These are phyloP conservation scores for Ophiostoma himal-ulmi DNA, from an alignment of 2,329 filamentous ascomycete species.

Conservation along the genomic window DNA sequence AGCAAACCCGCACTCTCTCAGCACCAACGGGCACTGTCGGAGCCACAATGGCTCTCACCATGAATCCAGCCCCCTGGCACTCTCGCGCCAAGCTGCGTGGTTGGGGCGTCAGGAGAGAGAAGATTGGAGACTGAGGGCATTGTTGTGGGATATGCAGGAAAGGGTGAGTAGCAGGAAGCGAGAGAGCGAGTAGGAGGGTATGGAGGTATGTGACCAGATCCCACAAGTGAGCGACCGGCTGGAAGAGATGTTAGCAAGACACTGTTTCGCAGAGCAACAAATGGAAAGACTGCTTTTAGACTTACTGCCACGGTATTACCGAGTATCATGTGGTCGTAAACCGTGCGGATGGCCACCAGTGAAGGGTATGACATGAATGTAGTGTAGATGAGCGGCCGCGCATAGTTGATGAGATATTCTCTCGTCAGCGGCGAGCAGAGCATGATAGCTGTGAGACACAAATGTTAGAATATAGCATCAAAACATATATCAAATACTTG, in stretches of 20 bases:
- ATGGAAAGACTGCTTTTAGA: not conserved
- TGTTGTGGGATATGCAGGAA: not conserved
- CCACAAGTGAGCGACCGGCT: not conserved
- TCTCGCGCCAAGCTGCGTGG: constrained; percentile 54
- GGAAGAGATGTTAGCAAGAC: not conserved
- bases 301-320: constrained; percentile 45
- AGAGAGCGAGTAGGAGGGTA: not conserved
- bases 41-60: constrained; percentile 60
- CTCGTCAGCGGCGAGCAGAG: constrained; percentile 48
- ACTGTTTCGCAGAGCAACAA: too few species aligned
- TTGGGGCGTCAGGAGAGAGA: constrained; percentile 41
- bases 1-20: constrained; percentile 54
- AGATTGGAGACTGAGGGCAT: not conserved
- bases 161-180: not conserved
- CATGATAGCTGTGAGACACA: constrained; percentile 41
- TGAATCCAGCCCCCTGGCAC: constrained; percentile 54
- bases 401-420: constrained; percentile 59
- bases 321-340: constrained; percentile 50
- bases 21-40: constrained; percentile 60
- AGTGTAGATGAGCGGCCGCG: constrained; percentile 68
- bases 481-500: not conserved
- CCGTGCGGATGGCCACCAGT: constrained; percentile 52
- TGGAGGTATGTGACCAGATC: not conserved
- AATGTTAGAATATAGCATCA: not conserved
- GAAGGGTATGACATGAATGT: constrained; percentile 60